A percentile compares a stretch with the other conserved stretches of the same genome.
phyloP scores from a whole-genome alignment of 331 rosid genomes.

The Rosa hybrid region DNA sequence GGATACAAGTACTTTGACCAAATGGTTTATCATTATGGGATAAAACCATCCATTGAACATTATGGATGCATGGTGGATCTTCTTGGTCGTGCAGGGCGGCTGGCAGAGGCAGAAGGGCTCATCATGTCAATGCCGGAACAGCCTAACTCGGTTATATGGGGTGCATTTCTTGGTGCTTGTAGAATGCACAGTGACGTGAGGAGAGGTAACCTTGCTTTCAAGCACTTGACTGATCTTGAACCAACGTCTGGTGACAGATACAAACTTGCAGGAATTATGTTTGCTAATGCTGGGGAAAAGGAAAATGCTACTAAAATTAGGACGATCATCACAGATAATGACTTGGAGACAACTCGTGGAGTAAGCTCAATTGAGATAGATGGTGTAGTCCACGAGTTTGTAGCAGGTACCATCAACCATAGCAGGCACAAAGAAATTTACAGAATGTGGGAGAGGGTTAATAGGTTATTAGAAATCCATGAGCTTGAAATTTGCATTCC shows the following conservation, averaged over 20 bases:
- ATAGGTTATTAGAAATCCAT: neutral
- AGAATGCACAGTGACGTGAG: constrained; percentile 31
- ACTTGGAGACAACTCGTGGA: constrained; percentile 44
- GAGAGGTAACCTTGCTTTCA: constrained; percentile 46
- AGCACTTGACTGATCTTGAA: constrained; percentile 34
- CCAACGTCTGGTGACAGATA: constrained; percentile 49
- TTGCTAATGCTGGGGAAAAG: constrained; percentile 35
- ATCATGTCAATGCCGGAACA: constrained; percentile 32
- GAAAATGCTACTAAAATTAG: constrained; percentile 29
- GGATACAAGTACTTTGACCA: constrained; percentile 36
- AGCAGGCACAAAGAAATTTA: constrained; percentile 30
- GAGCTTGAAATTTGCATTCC: neutral
- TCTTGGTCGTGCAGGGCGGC: constrained; percentile 46
- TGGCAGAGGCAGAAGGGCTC: constrained; percentile 42
- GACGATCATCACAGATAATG: constrained; percentile 34
- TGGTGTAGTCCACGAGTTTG: constrained; percentile 39
- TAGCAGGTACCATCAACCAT: constrained; percentile 33
- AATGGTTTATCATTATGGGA: constrained; percentile 39
- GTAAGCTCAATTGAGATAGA: constrained; percentile 45
- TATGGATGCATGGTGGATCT: constrained; percentile 63
- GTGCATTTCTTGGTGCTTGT: constrained; percentile 45
- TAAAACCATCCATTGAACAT: constrained; percentile 45
- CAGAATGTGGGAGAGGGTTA: constrained; percentile 19
- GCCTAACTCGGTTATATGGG: constrained; percentile 49
- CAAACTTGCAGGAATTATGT: constrained; percentile 50